phyloP scores from a whole-genome alignment of 352 stramenopile genomes.

The Phytophthora colocasiae region DNA sequence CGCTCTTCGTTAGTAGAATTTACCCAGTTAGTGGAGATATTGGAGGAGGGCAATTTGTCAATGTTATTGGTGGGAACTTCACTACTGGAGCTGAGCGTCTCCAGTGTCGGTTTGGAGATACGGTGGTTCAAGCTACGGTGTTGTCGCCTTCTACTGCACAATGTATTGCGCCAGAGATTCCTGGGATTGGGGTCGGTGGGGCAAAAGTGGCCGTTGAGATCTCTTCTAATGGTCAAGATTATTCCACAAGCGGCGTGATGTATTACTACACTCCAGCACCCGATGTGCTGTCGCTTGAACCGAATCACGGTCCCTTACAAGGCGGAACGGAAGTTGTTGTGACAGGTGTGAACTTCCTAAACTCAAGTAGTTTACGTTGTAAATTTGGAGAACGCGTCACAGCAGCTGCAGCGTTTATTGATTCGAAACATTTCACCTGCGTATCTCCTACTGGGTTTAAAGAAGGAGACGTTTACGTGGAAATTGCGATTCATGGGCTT shows the following conservation, averaged over 20 bases:
- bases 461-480: slow-evolving; percentile 55
- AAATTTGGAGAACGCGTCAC: slow-evolving; percentile 63
- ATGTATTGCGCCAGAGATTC: slow-evolving; percentile 61
- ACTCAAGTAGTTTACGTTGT: slow-evolving; percentile 72
- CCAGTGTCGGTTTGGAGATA: slow-evolving; percentile 90
- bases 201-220: slow-evolving; percentile 86
- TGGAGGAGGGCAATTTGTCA: slow-evolving; percentile 58
- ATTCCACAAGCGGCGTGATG: slow-evolving; percentile 51
- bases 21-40: slow-evolving; percentile 72
- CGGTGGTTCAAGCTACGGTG: slow-evolving; percentile 67
- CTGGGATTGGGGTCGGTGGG: slow-evolving; percentile 43
- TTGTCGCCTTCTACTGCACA: slow-evolving; percentile 66
- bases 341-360: slow-evolving; percentile 76
- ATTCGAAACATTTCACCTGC: slow-evolving; percentile 72
- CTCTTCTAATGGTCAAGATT: slow-evolving; percentile 89
- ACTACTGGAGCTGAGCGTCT: slow-evolving; percentile 49
- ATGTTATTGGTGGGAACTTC: slow-evolving; percentile 72
- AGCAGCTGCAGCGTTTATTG: slow-evolving; percentile 62
- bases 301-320: slow-evolving; percentile 74
- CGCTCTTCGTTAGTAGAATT: slow-evolving; percentile 61
- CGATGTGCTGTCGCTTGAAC: slow-evolving; percentile 62
- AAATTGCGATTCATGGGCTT: slow-evolving; percentile 77
- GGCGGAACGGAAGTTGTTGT: slow-evolving; percentile 89
- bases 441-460: slow-evolving; percentile 55
- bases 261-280: slow-evolving; percentile 78